Percentiles rank a stretch among this genome's conserved stretches.
Conservation (phyloP, 805 yeast species). For the Cyberlindnera samutprakarnensis region DNA sequence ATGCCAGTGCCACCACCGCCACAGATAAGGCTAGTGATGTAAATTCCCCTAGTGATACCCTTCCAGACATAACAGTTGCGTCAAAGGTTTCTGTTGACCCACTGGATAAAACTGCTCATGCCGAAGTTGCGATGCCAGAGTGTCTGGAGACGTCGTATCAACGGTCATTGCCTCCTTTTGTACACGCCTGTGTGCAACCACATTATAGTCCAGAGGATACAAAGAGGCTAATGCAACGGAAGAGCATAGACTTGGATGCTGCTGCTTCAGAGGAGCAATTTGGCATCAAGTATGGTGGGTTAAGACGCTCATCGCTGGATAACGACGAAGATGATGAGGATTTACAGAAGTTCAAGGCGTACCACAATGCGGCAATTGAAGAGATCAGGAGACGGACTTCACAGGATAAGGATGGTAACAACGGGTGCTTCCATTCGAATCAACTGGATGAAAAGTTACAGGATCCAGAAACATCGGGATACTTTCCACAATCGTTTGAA, state of each 20-base stretch:
- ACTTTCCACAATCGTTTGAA: slow-evolving; percentile 13
- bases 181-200: no score
- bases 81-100: no score
- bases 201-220: slow-evolving; percentile 3
- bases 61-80: no score
- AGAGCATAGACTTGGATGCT: slow-evolving; percentile 4
- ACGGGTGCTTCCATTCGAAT: slow-evolving; percentile 1
- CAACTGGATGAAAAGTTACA: background rate
- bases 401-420: background rate
- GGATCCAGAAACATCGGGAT: background rate
- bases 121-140: no score
- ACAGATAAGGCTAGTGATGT: no score
- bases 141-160: no score
- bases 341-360: background rate
- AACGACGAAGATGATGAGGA: background rate
- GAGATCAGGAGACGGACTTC: background rate
- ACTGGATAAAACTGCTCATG: no score
- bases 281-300: slow-evolving; percentile 6
- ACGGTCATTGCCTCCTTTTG: no score
- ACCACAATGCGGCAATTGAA: background rate
- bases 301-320: slow-evolving; percentile 3
- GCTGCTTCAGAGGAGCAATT: slow-evolving; percentile 7
- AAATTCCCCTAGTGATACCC: no score
- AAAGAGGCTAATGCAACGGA: slow-evolving; percentile 5
- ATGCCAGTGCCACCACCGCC: no score